phyloP scores from a whole-genome alignment of 208 protist genomes.

The Crithidia bombi region DNA sequence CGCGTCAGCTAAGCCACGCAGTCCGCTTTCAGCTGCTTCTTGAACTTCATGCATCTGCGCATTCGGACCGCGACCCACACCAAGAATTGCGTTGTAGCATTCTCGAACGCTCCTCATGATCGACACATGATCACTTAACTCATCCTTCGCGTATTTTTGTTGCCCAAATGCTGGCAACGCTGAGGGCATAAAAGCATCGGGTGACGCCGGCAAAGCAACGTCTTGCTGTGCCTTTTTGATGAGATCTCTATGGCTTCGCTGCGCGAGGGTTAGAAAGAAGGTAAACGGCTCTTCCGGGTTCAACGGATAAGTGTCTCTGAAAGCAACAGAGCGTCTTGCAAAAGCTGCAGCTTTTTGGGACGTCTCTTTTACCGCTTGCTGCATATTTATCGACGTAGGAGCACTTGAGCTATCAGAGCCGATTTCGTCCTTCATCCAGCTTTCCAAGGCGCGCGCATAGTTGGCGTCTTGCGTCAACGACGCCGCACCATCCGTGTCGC shows the following conservation, averaged over 20 bases:
- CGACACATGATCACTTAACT: conserved; percentile 43
- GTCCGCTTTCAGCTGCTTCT: conserved; percentile 50
- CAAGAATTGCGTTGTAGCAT: conserved; percentile 69
- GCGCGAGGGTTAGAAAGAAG: conserved; percentile 14
- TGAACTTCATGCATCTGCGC: conserved; percentile 76
- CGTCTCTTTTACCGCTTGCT: neutral
- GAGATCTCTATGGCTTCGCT: neutral
- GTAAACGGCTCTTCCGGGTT: conserved; percentile 33
- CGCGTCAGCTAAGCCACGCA: conserved; percentile 46
- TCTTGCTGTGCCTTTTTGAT: neutral
- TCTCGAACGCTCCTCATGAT: conserved; percentile 56
- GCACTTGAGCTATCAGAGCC: neutral
- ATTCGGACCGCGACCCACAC: conserved; percentile 56
- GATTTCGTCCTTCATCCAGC: conserved; percentile 39
- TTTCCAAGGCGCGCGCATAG: conserved; percentile 27
- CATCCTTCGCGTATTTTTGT: conserved; percentile 44
- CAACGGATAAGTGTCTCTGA: conserved; percentile 16
- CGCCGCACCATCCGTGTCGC: conserved; percentile 24
- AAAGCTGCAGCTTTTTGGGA: neutral
- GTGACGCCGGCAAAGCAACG: neutral
- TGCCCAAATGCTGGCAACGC: conserved; percentile 41
- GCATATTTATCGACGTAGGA: neutral
- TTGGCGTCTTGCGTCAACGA: conserved; percentile 34
- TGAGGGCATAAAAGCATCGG: neutral
- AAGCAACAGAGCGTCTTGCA: conserved; percentile 1